phyloP scores from a whole-genome alignment of 2,329 filamentous ascomycete species.

The Phyllosticta ampelicida region DNA sequence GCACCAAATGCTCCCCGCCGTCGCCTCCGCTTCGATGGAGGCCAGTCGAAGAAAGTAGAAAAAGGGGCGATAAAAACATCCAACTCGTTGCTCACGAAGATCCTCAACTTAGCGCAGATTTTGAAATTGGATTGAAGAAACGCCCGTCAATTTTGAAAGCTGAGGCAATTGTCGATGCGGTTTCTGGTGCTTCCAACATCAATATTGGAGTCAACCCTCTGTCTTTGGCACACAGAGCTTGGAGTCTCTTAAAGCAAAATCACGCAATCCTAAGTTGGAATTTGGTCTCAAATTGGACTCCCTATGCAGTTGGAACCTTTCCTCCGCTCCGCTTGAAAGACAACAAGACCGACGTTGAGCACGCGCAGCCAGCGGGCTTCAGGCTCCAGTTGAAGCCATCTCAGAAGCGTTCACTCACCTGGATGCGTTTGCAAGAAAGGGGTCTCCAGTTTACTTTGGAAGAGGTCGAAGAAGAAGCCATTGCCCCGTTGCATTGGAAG shows the following conservation, averaged over 20 bases:
- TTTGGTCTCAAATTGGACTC: slow-evolving; percentile 22
- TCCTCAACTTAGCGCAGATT: slow-evolving; percentile 38
- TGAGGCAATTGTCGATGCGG: not conserved
- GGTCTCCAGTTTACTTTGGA: slow-evolving; percentile 35
- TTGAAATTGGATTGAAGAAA: slow-evolving; percentile 41
- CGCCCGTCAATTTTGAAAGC: slow-evolving; percentile 26
- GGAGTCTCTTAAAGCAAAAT: slow-evolving; percentile 13
- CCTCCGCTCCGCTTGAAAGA: slow-evolving; percentile 32
- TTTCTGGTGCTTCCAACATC: slow-evolving; percentile 23
- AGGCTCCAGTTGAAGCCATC: slow-evolving; percentile 24
- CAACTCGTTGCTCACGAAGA: slow-evolving; percentile 19
- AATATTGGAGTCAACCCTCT: slow-evolving; percentile 31
- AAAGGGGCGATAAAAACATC: not conserved
- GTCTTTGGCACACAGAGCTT: slow-evolving; percentile 35
- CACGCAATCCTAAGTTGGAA: slow-evolving; percentile 31
- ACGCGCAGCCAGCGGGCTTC: slow-evolving; percentile 9
- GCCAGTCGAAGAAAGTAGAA: slow-evolving; percentile 10
- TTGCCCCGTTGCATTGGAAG: slow-evolving; percentile 40
- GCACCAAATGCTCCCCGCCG: slow-evolving; percentile 18
- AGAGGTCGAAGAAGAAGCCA: slow-evolving; percentile 46
- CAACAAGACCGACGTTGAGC: slow-evolving; percentile 29
- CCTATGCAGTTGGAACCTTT: slow-evolving; percentile 19
- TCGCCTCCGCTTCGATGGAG: slow-evolving; percentile 20
- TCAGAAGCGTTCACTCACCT: slow-evolving; percentile 45
- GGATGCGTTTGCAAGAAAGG: slow-evolving; percentile 49